Conservation (phyloP, 257 asterid genomes). For the Paulownia fortunei region DNA sequence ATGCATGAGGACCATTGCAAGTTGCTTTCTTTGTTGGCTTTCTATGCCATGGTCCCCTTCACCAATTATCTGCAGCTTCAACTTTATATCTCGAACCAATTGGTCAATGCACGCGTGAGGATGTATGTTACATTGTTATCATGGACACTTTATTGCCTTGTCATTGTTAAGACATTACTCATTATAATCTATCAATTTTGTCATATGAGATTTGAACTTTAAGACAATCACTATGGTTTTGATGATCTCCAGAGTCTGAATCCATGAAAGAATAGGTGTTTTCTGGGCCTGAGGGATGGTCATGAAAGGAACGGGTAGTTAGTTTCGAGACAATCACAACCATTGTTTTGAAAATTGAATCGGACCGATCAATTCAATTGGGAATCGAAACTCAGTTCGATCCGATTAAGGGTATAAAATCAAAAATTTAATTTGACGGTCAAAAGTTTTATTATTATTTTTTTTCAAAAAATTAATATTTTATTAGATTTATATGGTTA, state of each 20-base stretch:
- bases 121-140: constrained; percentile 26
- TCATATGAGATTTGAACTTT: background rate
- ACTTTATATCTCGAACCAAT: too few species aligned
- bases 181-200: background rate
- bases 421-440: too few species aligned
- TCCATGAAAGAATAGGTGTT: background rate
- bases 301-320: background rate
- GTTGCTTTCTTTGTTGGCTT: constrained; percentile 16
- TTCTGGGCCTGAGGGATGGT: too few species aligned
- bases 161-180: constrained; percentile 10
- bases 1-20: background rate
- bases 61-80: too few species aligned
- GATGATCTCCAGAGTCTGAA: background rate
- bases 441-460: too few species aligned
- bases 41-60: background rate
- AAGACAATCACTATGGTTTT: background rate
- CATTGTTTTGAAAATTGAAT: too few species aligned
- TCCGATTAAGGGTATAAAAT: too few species aligned
- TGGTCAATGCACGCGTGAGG: constrained; percentile 1
- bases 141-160: constrained; percentile 1
- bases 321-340: too few species aligned
- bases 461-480: too few species aligned
- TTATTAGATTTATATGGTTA: too few species aligned
- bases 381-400: too few species aligned
- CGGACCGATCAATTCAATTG: too few species aligned